These are phyloP conservation scores for Vigna hirtella DNA, from an alignment of 306 rosid genomes.

Conservation along the genomic window DNA sequence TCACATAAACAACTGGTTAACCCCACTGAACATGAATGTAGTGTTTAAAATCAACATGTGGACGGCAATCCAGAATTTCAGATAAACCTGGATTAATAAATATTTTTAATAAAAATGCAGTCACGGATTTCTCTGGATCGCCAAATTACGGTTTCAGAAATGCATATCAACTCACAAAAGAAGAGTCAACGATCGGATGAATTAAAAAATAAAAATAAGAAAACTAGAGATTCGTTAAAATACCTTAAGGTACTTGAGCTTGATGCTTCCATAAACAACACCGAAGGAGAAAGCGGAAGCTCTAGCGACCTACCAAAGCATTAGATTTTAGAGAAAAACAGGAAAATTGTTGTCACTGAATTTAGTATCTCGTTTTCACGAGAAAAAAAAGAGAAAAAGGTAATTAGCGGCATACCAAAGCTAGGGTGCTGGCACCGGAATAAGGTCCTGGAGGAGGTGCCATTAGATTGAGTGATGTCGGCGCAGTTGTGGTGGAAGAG, in stretches of 20 bases:
- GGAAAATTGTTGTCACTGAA: not conserved
- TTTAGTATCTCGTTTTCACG: not conserved
- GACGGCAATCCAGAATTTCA: conserved; percentile 26
- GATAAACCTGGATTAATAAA: conserved; percentile 7
- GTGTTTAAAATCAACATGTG: not conserved
- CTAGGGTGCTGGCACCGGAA: conserved; percentile 91
- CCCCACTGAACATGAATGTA: conserved; percentile 7
- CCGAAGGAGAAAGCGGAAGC: conserved; percentile 89
- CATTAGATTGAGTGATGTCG: conserved; percentile 50
- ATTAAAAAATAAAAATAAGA: not conserved
- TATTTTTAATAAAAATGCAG: not conserved
- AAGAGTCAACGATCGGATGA: not conserved
- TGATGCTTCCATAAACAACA: conserved; percentile 81
- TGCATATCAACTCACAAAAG: not conserved
- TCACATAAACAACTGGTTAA: not conserved
- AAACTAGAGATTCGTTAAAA: not conserved
- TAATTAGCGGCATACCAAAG: conserved; percentile 59
- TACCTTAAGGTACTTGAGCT: conserved; percentile 86
- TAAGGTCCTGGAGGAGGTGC: conserved; percentile 90
- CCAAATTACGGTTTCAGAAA: not conserved
- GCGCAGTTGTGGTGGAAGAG: not conserved
- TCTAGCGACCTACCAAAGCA: conserved; percentile 78
- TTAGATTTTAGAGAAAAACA: not conserved
- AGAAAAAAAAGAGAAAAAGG: conserved; percentile 15
- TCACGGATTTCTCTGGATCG: conserved; percentile 3